phyloP scores from a whole-genome alignment of 768 basidiomycete species.

The Macrolepiota fuliginosa region DNA sequence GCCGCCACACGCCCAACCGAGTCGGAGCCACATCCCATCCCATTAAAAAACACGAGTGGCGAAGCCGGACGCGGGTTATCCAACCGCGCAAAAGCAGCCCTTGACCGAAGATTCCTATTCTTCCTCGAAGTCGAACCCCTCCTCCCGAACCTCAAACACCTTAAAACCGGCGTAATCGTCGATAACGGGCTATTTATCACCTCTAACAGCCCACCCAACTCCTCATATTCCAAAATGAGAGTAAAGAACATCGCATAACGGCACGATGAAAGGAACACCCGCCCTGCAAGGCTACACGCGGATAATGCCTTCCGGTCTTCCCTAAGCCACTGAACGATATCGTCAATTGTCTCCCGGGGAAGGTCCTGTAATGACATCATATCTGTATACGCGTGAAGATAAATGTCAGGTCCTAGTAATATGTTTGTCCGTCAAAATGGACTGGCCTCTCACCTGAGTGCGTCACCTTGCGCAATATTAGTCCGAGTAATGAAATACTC shows the following conservation, averaged over 20 bases:
- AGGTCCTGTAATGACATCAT: background rate
- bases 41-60: background rate
- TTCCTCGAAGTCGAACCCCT: background rate
- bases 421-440: background rate
- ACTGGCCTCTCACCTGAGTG: background rate
- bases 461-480: background rate
- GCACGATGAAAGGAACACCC: conserved; percentile 2
- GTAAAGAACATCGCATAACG: conserved; percentile 1
- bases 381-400: background rate
- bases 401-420: background rate
- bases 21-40: background rate
- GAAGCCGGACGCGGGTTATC: background rate
- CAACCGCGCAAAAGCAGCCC: background rate
- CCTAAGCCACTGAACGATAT: background rate
- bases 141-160: background rate
- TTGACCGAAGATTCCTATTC: background rate
- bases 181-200: background rate
- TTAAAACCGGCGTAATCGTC: background rate
- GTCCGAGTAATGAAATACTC: background rate
- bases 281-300: background rate
- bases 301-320: background rate
- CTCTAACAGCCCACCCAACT: background rate
- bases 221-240: background rate
- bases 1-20: background rate
- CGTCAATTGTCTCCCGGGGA: conserved; percentile 1